Conservation (phyloP, 768 basidiomycete genomes). For the Termitomyces sp. region DNA sequence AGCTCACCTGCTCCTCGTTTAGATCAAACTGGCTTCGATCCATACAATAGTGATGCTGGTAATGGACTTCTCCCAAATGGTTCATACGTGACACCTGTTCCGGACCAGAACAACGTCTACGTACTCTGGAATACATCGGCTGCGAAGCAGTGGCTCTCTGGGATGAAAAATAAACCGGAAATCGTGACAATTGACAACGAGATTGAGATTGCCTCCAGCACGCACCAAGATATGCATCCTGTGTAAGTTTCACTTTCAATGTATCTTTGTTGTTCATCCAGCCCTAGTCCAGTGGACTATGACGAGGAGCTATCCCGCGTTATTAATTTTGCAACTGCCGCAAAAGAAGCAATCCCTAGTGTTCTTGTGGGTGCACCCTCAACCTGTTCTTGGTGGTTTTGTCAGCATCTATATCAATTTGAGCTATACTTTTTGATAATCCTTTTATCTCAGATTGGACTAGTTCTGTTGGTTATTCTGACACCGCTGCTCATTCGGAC, state of each 20-base stretch:
- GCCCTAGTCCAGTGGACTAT: constrained; percentile 36
- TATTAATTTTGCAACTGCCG: constrained; percentile 31
- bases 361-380: constrained; percentile 44
- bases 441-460: constrained; percentile 39
- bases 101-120: constrained; percentile 35
- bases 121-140: constrained; percentile 41
- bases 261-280: not conserved
- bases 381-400: constrained; percentile 40
- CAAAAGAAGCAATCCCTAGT: constrained; percentile 37
- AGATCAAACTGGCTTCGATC: constrained; percentile 41
- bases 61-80: constrained; percentile 46
- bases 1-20: not conserved
- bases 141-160: constrained; percentile 38
- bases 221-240: constrained; percentile 56
- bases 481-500: constrained; percentile 45
- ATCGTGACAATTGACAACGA: constrained; percentile 50
- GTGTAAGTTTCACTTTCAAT: constrained; percentile 19
- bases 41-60: constrained; percentile 43
- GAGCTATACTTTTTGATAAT: not conserved
- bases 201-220: constrained; percentile 48
- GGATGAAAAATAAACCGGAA: constrained; percentile 40
- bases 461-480: constrained; percentile 38
- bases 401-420: constrained; percentile 18
- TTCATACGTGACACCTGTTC: constrained; percentile 32
- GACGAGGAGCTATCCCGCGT: constrained; percentile 48